Percentiles rank a stretch among this genome's conserved stretches.
phyloP scores from a whole-genome alignment of 768 basidiomycete species.

The Paxillus rubicundulus region DNA sequence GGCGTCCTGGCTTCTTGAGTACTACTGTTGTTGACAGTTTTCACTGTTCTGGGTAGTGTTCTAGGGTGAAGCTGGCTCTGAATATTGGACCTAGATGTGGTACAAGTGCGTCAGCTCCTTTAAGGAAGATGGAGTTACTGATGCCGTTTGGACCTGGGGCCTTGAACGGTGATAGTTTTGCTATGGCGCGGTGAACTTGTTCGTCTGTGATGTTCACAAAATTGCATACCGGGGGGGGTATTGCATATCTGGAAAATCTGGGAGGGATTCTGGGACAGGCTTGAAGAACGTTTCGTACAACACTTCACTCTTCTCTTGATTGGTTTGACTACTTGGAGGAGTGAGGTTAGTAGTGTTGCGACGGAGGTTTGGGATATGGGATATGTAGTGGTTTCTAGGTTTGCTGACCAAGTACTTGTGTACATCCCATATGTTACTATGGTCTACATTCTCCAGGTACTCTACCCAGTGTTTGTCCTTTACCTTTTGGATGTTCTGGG shows the following conservation, averaged over 20 bases:
- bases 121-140: conserved; percentile 16
- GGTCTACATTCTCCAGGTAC: background rate
- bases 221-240: too few species aligned
- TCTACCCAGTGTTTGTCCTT: conserved; percentile 3
- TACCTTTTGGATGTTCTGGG: background rate
- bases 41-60: conserved; percentile 16
- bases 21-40: conserved; percentile 26
- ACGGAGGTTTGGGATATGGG: background rate
- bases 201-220: conserved; percentile 10
- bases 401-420: background rate
- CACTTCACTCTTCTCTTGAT: conserved; percentile 18
- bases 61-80: conserved; percentile 7
- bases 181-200: conserved; percentile 7
- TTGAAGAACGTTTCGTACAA: too few species aligned
- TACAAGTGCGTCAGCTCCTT: conserved; percentile 5
- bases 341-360: too few species aligned
- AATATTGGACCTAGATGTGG: conserved; percentile 11
- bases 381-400: background rate
- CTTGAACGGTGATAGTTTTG: conserved; percentile 13
- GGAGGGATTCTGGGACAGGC: too few species aligned
- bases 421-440: background rate
- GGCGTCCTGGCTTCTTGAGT: conserved; percentile 34
- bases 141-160: conserved; percentile 27
- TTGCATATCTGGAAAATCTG: too few species aligned
- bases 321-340: background rate